Evolutionary conservation across 2,329 filamentous ascomycete species (phyloP).

Genomic region (Allantophomopsis cytisporea): DNA sequence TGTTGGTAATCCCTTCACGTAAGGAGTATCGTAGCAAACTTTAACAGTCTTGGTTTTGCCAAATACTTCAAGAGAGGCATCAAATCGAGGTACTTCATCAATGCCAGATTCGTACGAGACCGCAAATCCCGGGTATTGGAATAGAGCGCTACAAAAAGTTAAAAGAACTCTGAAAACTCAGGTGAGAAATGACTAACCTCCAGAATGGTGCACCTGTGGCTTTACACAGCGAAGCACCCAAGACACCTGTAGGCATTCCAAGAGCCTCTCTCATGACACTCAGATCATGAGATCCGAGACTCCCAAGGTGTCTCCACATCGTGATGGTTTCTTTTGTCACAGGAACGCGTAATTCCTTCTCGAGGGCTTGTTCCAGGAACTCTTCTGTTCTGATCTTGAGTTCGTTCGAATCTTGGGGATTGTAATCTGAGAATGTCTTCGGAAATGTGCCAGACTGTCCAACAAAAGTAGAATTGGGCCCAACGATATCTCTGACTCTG

Average conservation of each 20-base stretch:
- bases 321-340: conserved; percentile 14
- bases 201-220: too few species aligned
- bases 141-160: conserved; percentile 12
- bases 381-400: conserved; percentile 6
- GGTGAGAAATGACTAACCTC: too few species aligned
- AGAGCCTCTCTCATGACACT: conserved; percentile 36
- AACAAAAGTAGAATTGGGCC: conserved; percentile 33
- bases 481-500: conserved; percentile 31
- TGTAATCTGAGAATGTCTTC: conserved; percentile 24
- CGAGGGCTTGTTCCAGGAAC: conserved; percentile 6
- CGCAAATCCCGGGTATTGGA: conserved; percentile 26
- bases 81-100: conserved; percentile 35
- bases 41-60: conserved; percentile 36
- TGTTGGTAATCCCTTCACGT: conserved; percentile 38
- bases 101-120: conserved; percentile 44
- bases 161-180: too few species aligned
- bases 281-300: conserved; percentile 36
- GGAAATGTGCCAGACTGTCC: conserved; percentile 30
- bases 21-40: conserved; percentile 42
- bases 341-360: conserved; percentile 6
- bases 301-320: conserved; percentile 18
- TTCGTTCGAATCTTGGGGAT: conserved; percentile 9
- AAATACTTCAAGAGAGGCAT: conserved; percentile 38
- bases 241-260: conserved; percentile 23
- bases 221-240: conserved; percentile 3